A percentile compares a stretch with the other conserved stretches of the same genome.
phyloP scores from a whole-genome alignment of 257 asterid species.

The Nicotiana attenuata region DNA sequence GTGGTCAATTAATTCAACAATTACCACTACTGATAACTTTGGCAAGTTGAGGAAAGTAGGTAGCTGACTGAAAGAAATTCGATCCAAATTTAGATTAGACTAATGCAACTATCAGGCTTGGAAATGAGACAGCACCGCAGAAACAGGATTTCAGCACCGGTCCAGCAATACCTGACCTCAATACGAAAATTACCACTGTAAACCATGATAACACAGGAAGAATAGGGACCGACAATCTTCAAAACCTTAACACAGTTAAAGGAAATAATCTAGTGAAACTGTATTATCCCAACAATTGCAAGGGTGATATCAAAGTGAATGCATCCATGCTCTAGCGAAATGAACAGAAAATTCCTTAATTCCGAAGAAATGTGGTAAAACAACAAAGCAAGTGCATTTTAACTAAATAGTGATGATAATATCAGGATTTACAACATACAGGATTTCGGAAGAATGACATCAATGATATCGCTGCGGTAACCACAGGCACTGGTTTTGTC shows the following conservation, averaged over 20 bases:
- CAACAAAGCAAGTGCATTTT: neutral
- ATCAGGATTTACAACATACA: slow-evolving; percentile 58
- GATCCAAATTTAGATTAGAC: neutral
- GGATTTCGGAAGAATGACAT: slow-evolving; percentile 58
- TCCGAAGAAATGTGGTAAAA: neutral
- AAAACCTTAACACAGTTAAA: neutral
- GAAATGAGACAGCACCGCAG: neutral
- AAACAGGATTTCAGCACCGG: neutral
- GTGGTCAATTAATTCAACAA: neutral
- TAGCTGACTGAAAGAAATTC: neutral
- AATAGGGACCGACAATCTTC: neutral
- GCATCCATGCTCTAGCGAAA: neutral
- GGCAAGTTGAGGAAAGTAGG: neutral
- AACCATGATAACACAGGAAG: neutral
- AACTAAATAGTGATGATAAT: slow-evolving; percentile 18
- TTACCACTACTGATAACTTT: neutral
- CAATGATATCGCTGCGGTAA: slow-evolving; percentile 67
- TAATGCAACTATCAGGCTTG: neutral
- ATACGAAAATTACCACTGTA: neutral
- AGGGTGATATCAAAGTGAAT: neutral
- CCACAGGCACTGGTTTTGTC: slow-evolving; percentile 71
- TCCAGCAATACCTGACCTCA: neutral
- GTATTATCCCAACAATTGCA: neutral
- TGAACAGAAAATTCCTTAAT: neutral
- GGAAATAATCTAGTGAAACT: neutral